Base-by-base conservation (phyloP, 257 asterid species). In the Solanum stenotomum region DNA sequence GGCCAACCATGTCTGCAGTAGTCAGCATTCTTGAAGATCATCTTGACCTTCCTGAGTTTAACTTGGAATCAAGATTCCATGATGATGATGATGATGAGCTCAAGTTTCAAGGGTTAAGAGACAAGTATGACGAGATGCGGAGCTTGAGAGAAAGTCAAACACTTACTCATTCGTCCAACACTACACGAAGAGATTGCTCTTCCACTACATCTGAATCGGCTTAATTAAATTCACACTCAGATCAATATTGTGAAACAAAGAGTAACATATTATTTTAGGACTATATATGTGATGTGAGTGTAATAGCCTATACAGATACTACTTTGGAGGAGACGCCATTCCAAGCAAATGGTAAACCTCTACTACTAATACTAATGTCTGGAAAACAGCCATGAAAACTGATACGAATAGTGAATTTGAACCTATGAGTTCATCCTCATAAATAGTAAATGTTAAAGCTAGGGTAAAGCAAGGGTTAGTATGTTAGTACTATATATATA, bases 1-100 rank as follows among this genome's bases (percentile, higher is more conserved):
- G 96, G 68, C 96, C 98, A 18, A 92, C 93, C 31, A 94, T 94
- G 96, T 91, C 95, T 10, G 92, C 91, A 83, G 95, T 94, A 8
- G 91, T 91, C n/a, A 86, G 91, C 76, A 90, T 93, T 92, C 95
- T 94, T 40, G 91, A 91, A 92, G 95, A 94, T 40, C 46, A 86
- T 29, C 68, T 84, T 81, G 87, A 88, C 63, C 83, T 89, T 46
- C 91, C 89, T 61, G 95, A 93, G 49, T 89, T 90, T 34, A 79
- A 85, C 89, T 78, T 90, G 89, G 91, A 92, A 40, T 92, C 96
- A 49, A 86, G 72, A 71, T 77, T 90, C 42, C 79, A 88, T 89
- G 88, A 84, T 14, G 84, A 78, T 4, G 35, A 88, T 89, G 88
- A 84, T 14, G 63, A 40, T 14, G 59, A 38, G 27, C 14, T 90